These are phyloP conservation scores for Termitomyces titanicus DNA, from an alignment of 768 basidiomycete species.

Conservation along the genomic window DNA sequence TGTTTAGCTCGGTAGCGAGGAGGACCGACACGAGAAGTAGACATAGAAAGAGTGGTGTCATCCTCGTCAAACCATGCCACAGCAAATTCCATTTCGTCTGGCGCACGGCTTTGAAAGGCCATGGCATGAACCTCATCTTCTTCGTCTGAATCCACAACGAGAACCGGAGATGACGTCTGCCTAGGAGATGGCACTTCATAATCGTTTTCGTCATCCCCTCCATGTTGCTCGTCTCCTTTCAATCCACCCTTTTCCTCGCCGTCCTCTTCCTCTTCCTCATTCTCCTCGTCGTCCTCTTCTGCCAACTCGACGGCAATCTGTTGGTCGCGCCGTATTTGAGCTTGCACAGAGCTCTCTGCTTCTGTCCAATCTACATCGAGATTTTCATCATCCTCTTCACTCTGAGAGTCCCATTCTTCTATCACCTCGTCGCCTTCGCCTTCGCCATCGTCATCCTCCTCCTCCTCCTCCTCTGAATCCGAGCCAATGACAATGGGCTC, in stretches of 20 bases:
- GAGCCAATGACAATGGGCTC: slow-evolving; percentile 47
- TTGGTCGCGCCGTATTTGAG: slow-evolving; percentile 17
- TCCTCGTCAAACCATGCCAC: slow-evolving; percentile 14
- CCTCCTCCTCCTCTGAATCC: slow-evolving; percentile 29
- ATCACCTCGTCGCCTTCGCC: slow-evolving; percentile 21
- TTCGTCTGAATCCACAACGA: slow-evolving; percentile 24
- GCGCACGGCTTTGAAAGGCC: slow-evolving; percentile 1
- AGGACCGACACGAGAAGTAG: background rate
- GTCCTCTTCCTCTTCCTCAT: slow-evolving; percentile 18
- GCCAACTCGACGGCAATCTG: slow-evolving; percentile 15
- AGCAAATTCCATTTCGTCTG: slow-evolving; percentile 10
- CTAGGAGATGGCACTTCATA: slow-evolving; percentile 1
- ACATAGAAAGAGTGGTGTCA: background rate
- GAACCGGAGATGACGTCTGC: slow-evolving; percentile 12
- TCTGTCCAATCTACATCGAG: slow-evolving; percentile 11
- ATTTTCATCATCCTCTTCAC: slow-evolving; percentile 24
- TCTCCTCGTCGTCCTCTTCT: slow-evolving; percentile 19
- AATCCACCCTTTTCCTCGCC: background rate
- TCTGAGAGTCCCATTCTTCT: slow-evolving; percentile 17
- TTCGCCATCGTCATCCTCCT: slow-evolving; percentile 25
- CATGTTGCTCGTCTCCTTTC: background rate
- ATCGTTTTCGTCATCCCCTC: slow-evolving; percentile 13
- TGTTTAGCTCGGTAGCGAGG: slow-evolving; percentile 5
- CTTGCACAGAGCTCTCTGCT: slow-evolving; percentile 25
- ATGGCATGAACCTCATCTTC: slow-evolving; percentile 13